These are phyloP conservation scores for Ballota nigra DNA, from an alignment of 257 asterid species.

Conservation along the genomic window DNA sequence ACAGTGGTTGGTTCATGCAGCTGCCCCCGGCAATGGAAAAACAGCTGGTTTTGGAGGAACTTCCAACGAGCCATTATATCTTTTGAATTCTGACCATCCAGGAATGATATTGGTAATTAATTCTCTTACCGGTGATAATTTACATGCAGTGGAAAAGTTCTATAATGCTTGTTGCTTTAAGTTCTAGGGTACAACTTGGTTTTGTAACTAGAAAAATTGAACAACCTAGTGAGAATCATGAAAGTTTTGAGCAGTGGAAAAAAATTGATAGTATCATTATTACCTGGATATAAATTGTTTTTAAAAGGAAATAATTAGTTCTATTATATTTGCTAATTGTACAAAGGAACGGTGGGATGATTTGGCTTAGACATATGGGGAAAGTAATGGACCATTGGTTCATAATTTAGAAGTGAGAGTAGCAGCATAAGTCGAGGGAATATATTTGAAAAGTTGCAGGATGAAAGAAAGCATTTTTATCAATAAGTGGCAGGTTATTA, in stretches of 20 bases:
- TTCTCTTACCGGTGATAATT: background rate
- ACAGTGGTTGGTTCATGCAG: no score
- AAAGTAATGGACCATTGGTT: no score
- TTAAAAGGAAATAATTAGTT: background rate
- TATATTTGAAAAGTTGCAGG: no score
- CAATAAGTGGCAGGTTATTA: no score
- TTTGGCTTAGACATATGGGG: no score
- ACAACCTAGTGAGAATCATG: no score
- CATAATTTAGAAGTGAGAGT: no score
- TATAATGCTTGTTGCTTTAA: background rate
- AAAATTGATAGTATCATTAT: background rate
- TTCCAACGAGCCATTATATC: background rate
- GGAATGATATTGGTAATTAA: background rate
- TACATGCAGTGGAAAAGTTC: background rate
- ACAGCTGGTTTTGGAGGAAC: background rate
- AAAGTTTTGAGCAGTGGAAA: background rate
- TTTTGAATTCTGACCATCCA: background rate
- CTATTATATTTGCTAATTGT: background rate
- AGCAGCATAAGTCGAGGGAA: no score
- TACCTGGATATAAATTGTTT: background rate
- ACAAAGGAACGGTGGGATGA: no score
- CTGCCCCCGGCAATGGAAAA: no score
- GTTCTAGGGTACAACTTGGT: no score
- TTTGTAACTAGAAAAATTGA: background rate
- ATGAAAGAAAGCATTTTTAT: no score